These are phyloP conservation scores for Schwanniomyces pseudopolymorphus DNA, from an alignment of 805 yeast genomes.

Conservation along the genomic window DNA sequence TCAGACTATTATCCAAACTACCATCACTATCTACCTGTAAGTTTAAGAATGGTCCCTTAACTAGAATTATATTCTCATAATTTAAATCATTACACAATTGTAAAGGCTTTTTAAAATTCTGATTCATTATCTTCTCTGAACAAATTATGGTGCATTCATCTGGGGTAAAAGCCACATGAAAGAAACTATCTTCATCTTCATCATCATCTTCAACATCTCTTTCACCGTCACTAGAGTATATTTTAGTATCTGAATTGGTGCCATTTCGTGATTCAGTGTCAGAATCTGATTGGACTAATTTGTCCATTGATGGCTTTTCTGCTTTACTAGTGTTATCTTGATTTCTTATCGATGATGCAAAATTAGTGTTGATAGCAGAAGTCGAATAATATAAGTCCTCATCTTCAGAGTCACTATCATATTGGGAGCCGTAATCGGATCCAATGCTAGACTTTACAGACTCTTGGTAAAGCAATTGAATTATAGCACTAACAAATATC, in stretches of 20 bases:
- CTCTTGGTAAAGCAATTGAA: slow-evolving; percentile 43
- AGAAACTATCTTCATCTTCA: slow-evolving; percentile 45
- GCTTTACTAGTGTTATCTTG: not conserved
- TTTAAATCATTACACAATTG: slow-evolving; percentile 26
- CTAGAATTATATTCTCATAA: slow-evolving; percentile 36
- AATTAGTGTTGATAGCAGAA: not conserved
- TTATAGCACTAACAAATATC: slow-evolving; percentile 52
- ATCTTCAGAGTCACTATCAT: slow-evolving; percentile 2
- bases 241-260: not conserved
- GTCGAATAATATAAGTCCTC: not conserved
- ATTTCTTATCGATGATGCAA: not conserved
- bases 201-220: slow-evolving; percentile 14
- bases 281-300: not conserved
- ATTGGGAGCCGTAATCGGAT: slow-evolving; percentile 10
- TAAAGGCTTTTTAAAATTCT: slow-evolving; percentile 41
- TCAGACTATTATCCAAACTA: slow-evolving; percentile 45
- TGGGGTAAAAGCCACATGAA: slow-evolving; percentile 63
- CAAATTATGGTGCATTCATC: slow-evolving; percentile 63
- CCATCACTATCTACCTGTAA: slow-evolving; percentile 65
- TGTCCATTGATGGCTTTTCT: not conserved
- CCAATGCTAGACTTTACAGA: slow-evolving; percentile 17
- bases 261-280: slow-evolving; percentile 2
- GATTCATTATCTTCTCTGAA: slow-evolving; percentile 35
- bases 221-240: not conserved
- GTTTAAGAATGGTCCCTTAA: slow-evolving; percentile 47